Conservation (phyloP, 2,329 filamentous ascomycete genomes). For the Aspergillus sp. region DNA sequence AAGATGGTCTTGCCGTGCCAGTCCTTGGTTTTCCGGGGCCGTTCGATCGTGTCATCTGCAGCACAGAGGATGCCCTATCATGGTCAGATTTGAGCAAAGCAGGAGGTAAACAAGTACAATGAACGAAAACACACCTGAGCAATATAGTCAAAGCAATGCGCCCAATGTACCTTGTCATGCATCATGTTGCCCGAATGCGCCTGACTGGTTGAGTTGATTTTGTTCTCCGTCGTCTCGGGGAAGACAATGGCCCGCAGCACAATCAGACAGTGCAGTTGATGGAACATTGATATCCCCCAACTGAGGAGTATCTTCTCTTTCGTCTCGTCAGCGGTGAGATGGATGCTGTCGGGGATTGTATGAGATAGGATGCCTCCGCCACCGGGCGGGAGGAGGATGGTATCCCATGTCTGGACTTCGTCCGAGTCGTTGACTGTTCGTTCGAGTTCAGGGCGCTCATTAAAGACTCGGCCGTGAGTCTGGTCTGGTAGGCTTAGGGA, state of each 20-base stretch:
- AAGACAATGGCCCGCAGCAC: constrained; percentile 13
- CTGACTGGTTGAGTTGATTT: constrained; percentile 7
- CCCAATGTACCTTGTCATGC: constrained; percentile 15
- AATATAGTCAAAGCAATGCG: constrained; percentile 24
- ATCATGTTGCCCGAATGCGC: not conserved
- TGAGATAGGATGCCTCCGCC: constrained; percentile 6
- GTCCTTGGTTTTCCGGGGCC: constrained; percentile 1
- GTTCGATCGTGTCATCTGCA: constrained; percentile 21
- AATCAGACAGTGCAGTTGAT: constrained; percentile 21
- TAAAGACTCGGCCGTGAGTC: not conserved
- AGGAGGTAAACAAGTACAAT: not conserved
- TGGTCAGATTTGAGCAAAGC: not conserved
- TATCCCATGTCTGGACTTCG: constrained; percentile 10
- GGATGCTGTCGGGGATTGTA: not conserved
- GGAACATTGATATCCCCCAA: constrained; percentile 16
- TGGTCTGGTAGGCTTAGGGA: not conserved
- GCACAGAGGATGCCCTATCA: constrained; percentile 16
- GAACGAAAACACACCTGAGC: constrained; percentile 16
- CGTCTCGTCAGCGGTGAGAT: not conserved
- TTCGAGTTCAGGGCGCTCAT: not conserved
- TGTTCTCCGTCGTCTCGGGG: constrained; percentile 9
- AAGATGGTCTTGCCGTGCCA: constrained; percentile 2
- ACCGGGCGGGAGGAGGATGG: constrained; percentile 10
- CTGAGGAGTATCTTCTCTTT: not conserved
- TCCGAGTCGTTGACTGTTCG: not conserved